Base-by-base conservation (phyloP, 2,329 filamentous ascomycete genomes). In the Aspergillus piperis region DNA sequence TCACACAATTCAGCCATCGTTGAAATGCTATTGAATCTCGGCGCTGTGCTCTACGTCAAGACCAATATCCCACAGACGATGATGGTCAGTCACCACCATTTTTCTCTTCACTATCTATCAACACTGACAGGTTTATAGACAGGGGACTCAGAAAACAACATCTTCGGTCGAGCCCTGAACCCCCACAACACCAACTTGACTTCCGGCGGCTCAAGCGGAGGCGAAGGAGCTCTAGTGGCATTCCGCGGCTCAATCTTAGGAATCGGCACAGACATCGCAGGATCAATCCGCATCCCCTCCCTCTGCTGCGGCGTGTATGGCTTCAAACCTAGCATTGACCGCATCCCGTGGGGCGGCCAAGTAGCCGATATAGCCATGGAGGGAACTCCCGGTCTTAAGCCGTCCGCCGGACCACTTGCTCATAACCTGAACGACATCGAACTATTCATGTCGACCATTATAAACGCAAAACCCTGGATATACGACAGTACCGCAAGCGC, bases 41-140 rank as follows among this genome's bases (percentile, higher is more conserved):
- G 89, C 0, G 88, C 88, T 0, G 80, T 91, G 0, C 74, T 87
- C 5, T 88, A 89, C 62, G 83, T 84, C 62, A 90, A 90, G 74
- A 90, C 88, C 0, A 90, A 89, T 64, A 78, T 90, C 2, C 87
- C 88, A 1, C 83, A 86, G 62, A 83, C 82, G 0, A 65, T 72
- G 64, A 70, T 71, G 69, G 39, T 42, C 39, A 1, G 39, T 42
- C 21, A 19, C 8, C 39, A 19, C 38, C 38, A 41, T 6, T 41
- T 41, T 5, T 6, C 13, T n/a, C 23, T 25, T 25, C 23, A 25
- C 23, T 25, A 25, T 25, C 23, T 7, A 2, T 41, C 3, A 7
- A 17, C 8, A 17, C 7, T n/a, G 15, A 15, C 39, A 8, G 3
- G 1, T 4, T 3, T n/a, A 5, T 42, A 42, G 39, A 88, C 70